phyloP scores from a whole-genome alignment of 805 yeast species.

The Cyberlindnera mycetangii region DNA sequence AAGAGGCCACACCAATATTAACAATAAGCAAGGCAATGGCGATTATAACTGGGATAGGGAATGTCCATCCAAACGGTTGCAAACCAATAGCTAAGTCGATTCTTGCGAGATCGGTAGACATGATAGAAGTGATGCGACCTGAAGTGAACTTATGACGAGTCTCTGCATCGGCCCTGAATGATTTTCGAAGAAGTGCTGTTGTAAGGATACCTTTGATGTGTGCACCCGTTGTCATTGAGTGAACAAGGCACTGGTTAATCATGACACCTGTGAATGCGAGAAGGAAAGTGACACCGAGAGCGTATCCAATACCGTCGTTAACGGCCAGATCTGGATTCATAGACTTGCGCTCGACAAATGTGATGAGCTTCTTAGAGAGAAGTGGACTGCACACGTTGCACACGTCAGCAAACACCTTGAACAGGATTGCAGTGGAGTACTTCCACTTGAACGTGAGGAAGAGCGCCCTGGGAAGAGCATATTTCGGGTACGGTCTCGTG shows the following conservation, averaged over 20 bases:
- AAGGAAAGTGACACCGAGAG: slow-evolving; percentile 49
- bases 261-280: slow-evolving; percentile 38
- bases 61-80: slow-evolving; percentile 51
- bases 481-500: slow-evolving; percentile 40
- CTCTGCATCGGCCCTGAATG: slow-evolving; percentile 52
- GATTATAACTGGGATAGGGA: slow-evolving; percentile 62
- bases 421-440: slow-evolving; percentile 38
- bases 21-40: slow-evolving; percentile 59
- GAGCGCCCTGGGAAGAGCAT: slow-evolving; percentile 40
- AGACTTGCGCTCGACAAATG: slow-evolving; percentile 46
- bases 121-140: slow-evolving; percentile 65
- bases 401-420: slow-evolving; percentile 44
- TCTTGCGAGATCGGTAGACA: slow-evolving; percentile 75
- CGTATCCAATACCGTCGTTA: slow-evolving; percentile 57
- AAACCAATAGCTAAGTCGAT: slow-evolving; percentile 66
- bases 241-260: slow-evolving; percentile 50
- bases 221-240: slow-evolving; percentile 59
- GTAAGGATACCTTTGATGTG: slow-evolving; percentile 63
- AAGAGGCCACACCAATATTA: slow-evolving; percentile 66
- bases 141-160: slow-evolving; percentile 54
- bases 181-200: slow-evolving; percentile 61
- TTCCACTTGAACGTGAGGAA: slow-evolving; percentile 48
- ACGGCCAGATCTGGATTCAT: slow-evolving; percentile 35
- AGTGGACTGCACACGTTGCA: slow-evolving; percentile 52
- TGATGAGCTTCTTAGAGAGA: slow-evolving; percentile 50